Percentiles rank a stretch among this genome's conserved stretches.
phyloP scores from a whole-genome alignment of 805 yeast species.

The Middelhovenomyces tepae region DNA sequence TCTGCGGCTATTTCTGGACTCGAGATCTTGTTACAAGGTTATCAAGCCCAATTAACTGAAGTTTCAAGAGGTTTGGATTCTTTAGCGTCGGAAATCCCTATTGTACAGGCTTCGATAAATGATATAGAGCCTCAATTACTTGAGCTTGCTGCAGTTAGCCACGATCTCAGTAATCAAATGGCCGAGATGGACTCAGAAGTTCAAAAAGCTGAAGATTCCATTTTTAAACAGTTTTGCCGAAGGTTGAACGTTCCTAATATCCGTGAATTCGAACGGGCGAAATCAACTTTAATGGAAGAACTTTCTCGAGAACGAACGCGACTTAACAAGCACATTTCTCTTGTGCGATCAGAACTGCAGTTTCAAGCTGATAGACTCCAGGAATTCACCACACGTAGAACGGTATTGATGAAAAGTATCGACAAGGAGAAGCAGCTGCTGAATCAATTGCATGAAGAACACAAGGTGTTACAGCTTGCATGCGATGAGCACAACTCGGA shows the following conservation, averaged over 20 bases:
- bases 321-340: constrained; percentile 46
- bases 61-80: constrained; percentile 25
- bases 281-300: constrained; percentile 2
- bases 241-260: constrained; percentile 2
- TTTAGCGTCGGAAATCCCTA: constrained; percentile 18
- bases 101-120: constrained; percentile 6
- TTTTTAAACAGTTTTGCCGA: constrained; percentile 1
- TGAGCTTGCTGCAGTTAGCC: neutral
- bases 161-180: neutral
- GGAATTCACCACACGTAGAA: constrained; percentile 38
- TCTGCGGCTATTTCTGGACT: constrained; percentile 45
- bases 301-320: constrained; percentile 45
- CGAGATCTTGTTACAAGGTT: constrained; percentile 29
- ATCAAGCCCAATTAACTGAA: constrained; percentile 24
- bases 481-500: constrained; percentile 16
- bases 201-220: constrained; percentile 1
- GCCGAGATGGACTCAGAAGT: neutral
- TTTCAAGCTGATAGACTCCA: constrained; percentile 53
- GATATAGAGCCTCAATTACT: constrained; percentile 2
- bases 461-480: constrained; percentile 10
- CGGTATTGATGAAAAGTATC: constrained; percentile 23
- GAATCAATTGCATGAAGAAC: constrained; percentile 19
- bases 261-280: constrained; percentile 4
- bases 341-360: constrained; percentile 45
- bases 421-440: constrained; percentile 30